These are phyloP conservation scores for Penicillium angulare DNA, from an alignment of 495 filamentous ascomycete genomes.

Conservation along the genomic window DNA sequence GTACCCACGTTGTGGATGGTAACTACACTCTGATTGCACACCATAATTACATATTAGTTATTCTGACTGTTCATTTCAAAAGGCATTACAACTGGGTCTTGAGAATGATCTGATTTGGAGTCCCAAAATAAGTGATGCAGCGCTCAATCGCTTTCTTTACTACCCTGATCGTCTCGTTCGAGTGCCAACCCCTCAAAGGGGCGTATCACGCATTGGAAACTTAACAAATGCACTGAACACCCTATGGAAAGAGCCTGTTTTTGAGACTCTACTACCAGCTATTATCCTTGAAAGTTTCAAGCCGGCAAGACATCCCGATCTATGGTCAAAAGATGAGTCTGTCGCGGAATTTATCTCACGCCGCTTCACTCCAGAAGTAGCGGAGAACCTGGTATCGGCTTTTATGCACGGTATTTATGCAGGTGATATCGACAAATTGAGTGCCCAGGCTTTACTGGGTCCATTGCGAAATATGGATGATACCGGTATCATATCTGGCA, in stretches of 20 bases:
- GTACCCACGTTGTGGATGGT: slow-evolving; percentile 58
- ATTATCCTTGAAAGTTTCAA: slow-evolving; percentile 40
- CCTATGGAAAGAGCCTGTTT: slow-evolving; percentile 62
- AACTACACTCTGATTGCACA: slow-evolving; percentile 11
- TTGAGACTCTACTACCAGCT: slow-evolving; percentile 46
- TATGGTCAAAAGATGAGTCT: slow-evolving; percentile 59
- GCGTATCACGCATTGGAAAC: slow-evolving; percentile 22
- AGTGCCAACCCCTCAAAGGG: slow-evolving; percentile 50
- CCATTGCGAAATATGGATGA: slow-evolving; percentile 51
- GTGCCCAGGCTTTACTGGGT: slow-evolving; percentile 62
- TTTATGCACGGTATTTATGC: slow-evolving; percentile 90
- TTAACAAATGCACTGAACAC: slow-evolving; percentile 20
- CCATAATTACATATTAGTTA: background rate
- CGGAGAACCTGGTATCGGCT: slow-evolving; percentile 75
- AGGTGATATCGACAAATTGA: slow-evolving; percentile 83
- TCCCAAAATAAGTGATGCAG: slow-evolving; percentile 44
- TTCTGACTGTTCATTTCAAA: background rate
- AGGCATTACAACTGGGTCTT: slow-evolving; percentile 50
- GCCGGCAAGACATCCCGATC: slow-evolving; percentile 19
- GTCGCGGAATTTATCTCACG: slow-evolving; percentile 66
- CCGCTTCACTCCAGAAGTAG: slow-evolving; percentile 53
- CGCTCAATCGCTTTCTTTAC: slow-evolving; percentile 78
- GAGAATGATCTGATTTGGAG: slow-evolving; percentile 60
- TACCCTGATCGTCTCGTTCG: slow-evolving; percentile 85
- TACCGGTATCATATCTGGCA: slow-evolving; percentile 20